phyloP scores from a whole-genome alignment of 805 yeast species.

The Soucietia sequanensis region DNA sequence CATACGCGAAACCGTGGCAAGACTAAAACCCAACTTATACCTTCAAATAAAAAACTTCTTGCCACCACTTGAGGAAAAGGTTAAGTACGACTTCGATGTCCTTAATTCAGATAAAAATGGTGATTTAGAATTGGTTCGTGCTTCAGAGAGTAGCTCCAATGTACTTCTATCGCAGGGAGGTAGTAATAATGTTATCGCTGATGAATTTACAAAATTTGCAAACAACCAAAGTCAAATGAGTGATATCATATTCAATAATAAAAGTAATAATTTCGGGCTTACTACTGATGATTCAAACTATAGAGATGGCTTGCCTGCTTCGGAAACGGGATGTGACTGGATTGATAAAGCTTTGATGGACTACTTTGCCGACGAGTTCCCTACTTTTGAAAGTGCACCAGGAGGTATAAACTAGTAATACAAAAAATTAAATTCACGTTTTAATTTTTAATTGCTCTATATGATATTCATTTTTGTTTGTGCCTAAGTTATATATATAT shows the following conservation, averaged over 20 bases:
- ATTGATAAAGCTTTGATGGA: conserved; percentile 40
- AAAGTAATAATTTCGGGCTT: conserved; percentile 3
- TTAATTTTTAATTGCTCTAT: too few relatives aligned
- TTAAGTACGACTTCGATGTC: too few relatives aligned
- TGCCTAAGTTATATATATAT: not conserved
- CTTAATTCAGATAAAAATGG: conserved; percentile 5
- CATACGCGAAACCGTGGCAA: conserved; percentile 43
- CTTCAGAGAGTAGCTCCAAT: conserved; percentile 7
- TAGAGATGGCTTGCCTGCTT: too few relatives aligned
- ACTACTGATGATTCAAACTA: conserved; percentile 3
- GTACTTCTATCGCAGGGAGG: too few relatives aligned
- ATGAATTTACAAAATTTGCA: conserved; percentile 3
- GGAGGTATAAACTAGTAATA: too few relatives aligned
- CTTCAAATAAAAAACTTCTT: conserved; percentile 21
- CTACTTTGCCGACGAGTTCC: too few relatives aligned
- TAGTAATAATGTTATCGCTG: conserved; percentile 15
- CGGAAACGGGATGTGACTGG: conserved; percentile 60
- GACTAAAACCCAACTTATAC: conserved; percentile 42
- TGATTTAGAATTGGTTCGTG: conserved; percentile 7
- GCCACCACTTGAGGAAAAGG: conserved; percentile 2
- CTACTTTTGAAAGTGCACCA: too few relatives aligned
- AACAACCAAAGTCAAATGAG: not conserved
- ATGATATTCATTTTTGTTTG: not conserved
- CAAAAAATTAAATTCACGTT: too few relatives aligned
- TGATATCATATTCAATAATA: not conserved